phyloP scores from a whole-genome alignment of 2,329 filamentous ascomycete genomes.

The Diplodia corticola region DNA sequence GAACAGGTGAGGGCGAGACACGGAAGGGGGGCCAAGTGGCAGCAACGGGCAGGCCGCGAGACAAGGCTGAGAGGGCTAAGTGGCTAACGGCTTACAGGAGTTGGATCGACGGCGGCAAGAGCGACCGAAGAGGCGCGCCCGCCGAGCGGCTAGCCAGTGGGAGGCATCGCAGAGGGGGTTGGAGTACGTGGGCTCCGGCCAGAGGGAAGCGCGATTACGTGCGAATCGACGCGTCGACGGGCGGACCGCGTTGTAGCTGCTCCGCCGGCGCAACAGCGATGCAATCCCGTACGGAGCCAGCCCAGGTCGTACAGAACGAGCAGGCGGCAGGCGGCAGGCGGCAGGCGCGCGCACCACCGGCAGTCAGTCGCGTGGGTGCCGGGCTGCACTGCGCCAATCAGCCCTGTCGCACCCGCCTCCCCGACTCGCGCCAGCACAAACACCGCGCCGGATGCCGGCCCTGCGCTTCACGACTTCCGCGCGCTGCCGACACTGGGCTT shows the following conservation, averaged over 20 bases:
- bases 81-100: slow-evolving; percentile 22
- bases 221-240: background rate
- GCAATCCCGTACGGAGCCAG: no score
- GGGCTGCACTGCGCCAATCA: background rate
- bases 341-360: background rate
- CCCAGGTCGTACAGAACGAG: no score
- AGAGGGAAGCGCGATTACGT: background rate
- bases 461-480: slow-evolving; percentile 1
- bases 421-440: background rate
- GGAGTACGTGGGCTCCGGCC: no score
- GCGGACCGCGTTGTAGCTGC: background rate
- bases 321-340: background rate
- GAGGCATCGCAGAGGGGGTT: no score
- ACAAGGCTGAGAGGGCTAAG: background rate
- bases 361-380: no score
- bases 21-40: background rate
- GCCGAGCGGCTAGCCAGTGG: background rate
- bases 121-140: slow-evolving; percentile 2
- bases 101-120: slow-evolving; percentile 21
- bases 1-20: background rate
- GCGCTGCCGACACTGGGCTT: background rate
- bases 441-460: background rate
- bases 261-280: background rate
- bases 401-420: background rate
- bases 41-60: background rate